Evolutionary conservation across 306 rosid species (phyloP).

Genomic region (Cucurbita ficifolia): DNA sequence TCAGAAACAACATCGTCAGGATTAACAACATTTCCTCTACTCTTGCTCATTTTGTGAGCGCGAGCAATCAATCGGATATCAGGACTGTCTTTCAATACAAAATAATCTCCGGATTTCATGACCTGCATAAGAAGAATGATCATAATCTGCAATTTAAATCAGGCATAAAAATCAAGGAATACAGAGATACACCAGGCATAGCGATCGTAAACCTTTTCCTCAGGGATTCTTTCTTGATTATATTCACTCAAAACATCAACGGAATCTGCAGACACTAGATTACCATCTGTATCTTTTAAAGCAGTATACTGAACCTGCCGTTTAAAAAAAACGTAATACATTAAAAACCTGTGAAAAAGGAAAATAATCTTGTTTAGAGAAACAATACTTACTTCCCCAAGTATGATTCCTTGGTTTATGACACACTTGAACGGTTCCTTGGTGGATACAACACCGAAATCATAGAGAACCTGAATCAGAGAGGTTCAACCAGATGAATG

Average conservation of each 20-base stretch:
- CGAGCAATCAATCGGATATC: conserved; percentile 60
- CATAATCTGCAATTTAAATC: not conserved
- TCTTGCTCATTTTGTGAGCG: conserved; percentile 92
- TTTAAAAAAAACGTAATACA: conserved; percentile 9
- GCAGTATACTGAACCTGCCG: conserved; percentile 90
- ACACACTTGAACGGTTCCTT: conserved; percentile 97
- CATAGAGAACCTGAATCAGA: conserved; percentile 77
- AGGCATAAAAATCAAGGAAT: not conserved
- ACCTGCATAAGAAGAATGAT: conserved; percentile 33
- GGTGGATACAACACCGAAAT: conserved; percentile 80
- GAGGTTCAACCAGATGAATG: conserved; percentile 11
- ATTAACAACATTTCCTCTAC: conserved; percentile 92
- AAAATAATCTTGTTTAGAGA: conserved; percentile 5
- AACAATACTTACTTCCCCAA: conserved; percentile 64
- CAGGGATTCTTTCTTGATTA: conserved; percentile 45
- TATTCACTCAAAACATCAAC: conserved; percentile 32
- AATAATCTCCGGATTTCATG: conserved; percentile 64
- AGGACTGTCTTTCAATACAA: conserved; percentile 76
- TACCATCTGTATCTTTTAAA: conserved; percentile 53
- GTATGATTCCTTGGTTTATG: conserved; percentile 95
- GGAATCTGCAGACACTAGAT: conserved; percentile 52
- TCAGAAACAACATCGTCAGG: conserved; percentile 87
- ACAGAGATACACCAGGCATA: not conserved
- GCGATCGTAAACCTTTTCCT: conserved; percentile 47
- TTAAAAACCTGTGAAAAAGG: conserved; percentile 18